These are phyloP conservation scores for Aspergillus ibericus DNA, from an alignment of 2,329 filamentous ascomycete species.

Conservation along the genomic window DNA sequence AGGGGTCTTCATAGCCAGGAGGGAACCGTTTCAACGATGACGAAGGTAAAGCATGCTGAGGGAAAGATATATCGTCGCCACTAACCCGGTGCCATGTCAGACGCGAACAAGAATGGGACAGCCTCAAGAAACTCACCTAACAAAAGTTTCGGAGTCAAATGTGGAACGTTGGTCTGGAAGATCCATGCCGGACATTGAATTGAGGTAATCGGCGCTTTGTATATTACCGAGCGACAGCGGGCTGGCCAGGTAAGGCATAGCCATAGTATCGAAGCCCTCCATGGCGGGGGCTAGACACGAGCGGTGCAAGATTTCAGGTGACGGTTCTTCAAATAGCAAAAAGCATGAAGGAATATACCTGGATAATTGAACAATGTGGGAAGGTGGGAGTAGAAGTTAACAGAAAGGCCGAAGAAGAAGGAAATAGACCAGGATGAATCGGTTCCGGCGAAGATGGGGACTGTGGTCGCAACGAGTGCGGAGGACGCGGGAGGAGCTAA, in stretches of 20 bases:
- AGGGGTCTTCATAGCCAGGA: slow-evolving; percentile 50
- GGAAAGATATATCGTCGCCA: slow-evolving; percentile 54
- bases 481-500: slow-evolving; percentile 12
- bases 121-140: slow-evolving; percentile 51
- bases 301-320: background rate
- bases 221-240: slow-evolving; percentile 58
- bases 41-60: slow-evolving; percentile 43
- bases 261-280: slow-evolving; percentile 61
- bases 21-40: slow-evolving; percentile 51
- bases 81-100: slow-evolving; percentile 28
- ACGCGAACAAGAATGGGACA: background rate
- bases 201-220: slow-evolving; percentile 49
- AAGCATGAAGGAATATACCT: background rate
- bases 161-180: slow-evolving; percentile 59
- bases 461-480: slow-evolving; percentile 12
- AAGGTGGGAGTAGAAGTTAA: background rate
- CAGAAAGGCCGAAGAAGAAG: background rate
- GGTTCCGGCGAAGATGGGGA: slow-evolving; percentile 2
- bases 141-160: slow-evolving; percentile 61
- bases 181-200: slow-evolving; percentile 54
- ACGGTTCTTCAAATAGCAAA: background rate
- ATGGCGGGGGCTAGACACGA: slow-evolving; percentile 30
- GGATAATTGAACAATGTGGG: slow-evolving; percentile 7
- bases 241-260: slow-evolving; percentile 63
- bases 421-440: background rate